Base-by-base conservation (phyloP, 768 basidiomycete species). In the Lactarius sp. region DNA sequence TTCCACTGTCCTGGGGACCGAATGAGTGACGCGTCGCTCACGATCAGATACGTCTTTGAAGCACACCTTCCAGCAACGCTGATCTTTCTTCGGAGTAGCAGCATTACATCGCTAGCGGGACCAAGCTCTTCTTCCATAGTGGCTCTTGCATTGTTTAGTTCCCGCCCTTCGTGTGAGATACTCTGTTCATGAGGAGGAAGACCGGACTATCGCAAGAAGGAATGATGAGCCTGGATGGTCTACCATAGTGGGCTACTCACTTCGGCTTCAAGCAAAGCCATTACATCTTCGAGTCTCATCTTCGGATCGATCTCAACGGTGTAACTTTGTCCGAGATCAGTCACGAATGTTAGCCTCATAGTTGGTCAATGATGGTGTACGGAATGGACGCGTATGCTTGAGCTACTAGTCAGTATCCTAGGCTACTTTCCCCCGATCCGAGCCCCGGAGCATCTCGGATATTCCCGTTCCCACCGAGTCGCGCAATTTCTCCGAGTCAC, bases 261-360 rank as follows among this genome's bases (percentile, higher is more conserved):
- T 84, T 98, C 95, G 0, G 88, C 95, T 75, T 97, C 94, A n/a
- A 97, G 80, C 59, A 98, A 79, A 13, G 92, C 96, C 83, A 89
- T 88, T 42, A 98, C 86, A 73, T 95, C 90, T 78, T 92, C 90
- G 34, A 98, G 83, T 73, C 92, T 86, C 90, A 98, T 94, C 58
- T 81, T 82, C 1, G 91, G 83, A 76, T 94, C 92, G 68, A 97
- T 92, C 71, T 98, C 95, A 56, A 96, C 77, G 46, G 75, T 70
- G 68, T 82, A 90, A 1, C 80, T 77, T 60, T 85, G 78, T 8
- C 88, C 89, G 22, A 81, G 66, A 66, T 91, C 89, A 54, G 78
- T 88, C 50, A 85, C 75, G 71, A 92, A 89, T 2, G 88, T 90
- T 60, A 92, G 74, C 69, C 83, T 77, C 90, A 92, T 92, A 41